Base-by-base conservation (phyloP, 768 basidiomycete genomes). In the Termitomyces sp. region DNA sequence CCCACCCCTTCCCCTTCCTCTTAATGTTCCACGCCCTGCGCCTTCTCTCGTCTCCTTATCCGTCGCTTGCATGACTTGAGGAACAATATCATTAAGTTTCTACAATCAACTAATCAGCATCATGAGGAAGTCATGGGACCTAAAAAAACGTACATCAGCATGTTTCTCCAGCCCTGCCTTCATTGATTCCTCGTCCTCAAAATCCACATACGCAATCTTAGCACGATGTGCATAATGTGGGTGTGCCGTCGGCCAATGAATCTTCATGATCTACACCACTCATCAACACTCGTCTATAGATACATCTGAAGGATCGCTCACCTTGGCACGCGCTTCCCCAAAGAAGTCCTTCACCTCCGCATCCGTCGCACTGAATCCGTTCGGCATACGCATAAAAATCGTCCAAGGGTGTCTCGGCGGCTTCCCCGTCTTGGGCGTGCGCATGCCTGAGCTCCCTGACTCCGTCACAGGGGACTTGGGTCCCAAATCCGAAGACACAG, bases 121-220 rank as follows among this genome's bases (percentile, higher is more conserved):
- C 36, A 68, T 60, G 32, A 30, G 59, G 24, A 55, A 41, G 36
- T 10, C 26, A 40, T 8, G 24, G 22, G 36, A 33, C 61, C 56
- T 56, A 47, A 14, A 8, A 18, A 28, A 24, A 71, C 79, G 57
- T 61, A 93, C 92, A 70, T 86, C 85, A 26, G 79, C 81, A 61
- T 90, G 87, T 64, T 85, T 88, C 57, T 82, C 85, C 22, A 95
- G 72, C 0, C 88, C 94, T 20, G 77, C 80, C 63, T 84, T 90
- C 90, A 94, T 91, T 10, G 85, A 77, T 47, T 88, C 90, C 65
- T 95, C 92, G 64, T 92, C 90, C 4, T 84, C 88, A 71, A 96
- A 97, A 67, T 96, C 94, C 53, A 97, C 83, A 67, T 93, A 97
- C 1, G 86, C 90, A 56, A 93, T 76, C 62, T 79, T 83, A 55